Conservation (phyloP, 2,329 filamentous ascomycete genomes). For the Phaeosphaeriaceae sp. region DNA sequence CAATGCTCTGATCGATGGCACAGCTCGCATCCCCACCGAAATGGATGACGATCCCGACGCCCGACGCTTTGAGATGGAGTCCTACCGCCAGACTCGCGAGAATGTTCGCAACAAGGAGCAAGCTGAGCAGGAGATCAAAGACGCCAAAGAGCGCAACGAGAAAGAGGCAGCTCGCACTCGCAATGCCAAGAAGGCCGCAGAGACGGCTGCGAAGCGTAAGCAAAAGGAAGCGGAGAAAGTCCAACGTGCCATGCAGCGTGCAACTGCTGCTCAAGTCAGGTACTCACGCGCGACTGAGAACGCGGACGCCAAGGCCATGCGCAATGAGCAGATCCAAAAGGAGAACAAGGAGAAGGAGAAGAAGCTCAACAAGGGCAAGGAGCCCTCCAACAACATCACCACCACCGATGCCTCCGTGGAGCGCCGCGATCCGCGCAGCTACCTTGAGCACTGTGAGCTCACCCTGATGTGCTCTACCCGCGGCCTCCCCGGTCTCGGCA, state of each 20-base stretch:
- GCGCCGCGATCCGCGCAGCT: conserved; percentile 31
- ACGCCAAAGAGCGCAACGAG: conserved; percentile 16
- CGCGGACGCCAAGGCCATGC: conserved; percentile 18
- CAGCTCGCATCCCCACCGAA: conserved; percentile 54
- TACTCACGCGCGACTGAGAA: conserved; percentile 23
- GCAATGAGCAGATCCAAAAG: conserved; percentile 26
- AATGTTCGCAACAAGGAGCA: conserved; percentile 27
- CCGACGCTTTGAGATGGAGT: conserved; percentile 41
- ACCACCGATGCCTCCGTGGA: conserved; percentile 15
- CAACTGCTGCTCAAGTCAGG: conserved; percentile 24
- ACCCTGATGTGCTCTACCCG: conserved; percentile 27
- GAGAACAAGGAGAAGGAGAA: conserved; percentile 4
- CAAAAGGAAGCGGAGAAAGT: conserved; percentile 23
- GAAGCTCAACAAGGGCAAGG: background rate
- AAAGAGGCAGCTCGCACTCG: conserved; percentile 25
- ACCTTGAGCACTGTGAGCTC: conserved; percentile 31
- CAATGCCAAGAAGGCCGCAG: conserved; percentile 34
- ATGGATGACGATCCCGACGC: conserved; percentile 49
- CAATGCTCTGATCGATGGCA: conserved; percentile 50
- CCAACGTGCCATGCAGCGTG: conserved; percentile 29
- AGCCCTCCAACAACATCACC: background rate
- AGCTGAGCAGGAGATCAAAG: conserved; percentile 20
- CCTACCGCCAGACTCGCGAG: conserved; percentile 25
- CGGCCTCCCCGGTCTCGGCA: conserved; percentile 18
- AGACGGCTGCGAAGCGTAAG: conserved; percentile 23